Conservation (phyloP, 257 asterid species). For the Plantago elongata region DNA sequence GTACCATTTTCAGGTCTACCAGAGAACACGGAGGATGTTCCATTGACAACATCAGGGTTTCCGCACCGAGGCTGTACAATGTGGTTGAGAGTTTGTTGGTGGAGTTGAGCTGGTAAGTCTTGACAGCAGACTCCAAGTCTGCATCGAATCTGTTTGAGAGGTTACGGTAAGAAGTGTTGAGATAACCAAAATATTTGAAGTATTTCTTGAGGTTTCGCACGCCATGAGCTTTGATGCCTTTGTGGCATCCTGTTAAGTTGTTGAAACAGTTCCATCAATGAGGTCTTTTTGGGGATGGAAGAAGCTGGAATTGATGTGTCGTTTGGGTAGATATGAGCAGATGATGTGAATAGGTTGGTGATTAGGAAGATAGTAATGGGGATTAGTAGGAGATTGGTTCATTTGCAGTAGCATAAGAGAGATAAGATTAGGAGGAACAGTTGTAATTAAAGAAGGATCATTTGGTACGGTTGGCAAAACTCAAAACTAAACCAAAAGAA, state of each 20-base stretch:
- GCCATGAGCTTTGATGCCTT: conserved; percentile 44
- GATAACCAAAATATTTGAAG: conserved; percentile 63
- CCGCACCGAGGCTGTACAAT: conserved; percentile 71
- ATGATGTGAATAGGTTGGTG: too few species aligned
- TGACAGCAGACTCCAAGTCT: conserved; percentile 48
- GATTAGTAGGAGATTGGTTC: conserved; percentile 18
- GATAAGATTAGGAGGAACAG: too few species aligned
- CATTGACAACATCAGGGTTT: conserved; percentile 66
- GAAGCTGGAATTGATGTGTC: conserved; percentile 31
- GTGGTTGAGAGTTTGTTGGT: conserved; percentile 44
- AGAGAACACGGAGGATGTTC: conserved; percentile 46
- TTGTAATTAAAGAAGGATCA: too few species aligned
- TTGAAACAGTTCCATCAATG: conserved; percentile 69
- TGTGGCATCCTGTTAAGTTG: conserved; percentile 45
- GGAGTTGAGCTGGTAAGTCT: conserved; percentile 56
- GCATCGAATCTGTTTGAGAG: conserved; percentile 64
- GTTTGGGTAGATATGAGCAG: conserved; percentile 41
- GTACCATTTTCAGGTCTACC: conserved; percentile 18
- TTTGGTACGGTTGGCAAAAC: too few species aligned
- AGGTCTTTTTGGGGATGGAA: conserved; percentile 33
- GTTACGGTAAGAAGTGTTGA: conserved; percentile 26
- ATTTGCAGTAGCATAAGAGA: conserved; percentile 2
- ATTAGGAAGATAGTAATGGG: too few species aligned
- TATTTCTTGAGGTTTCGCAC: conserved; percentile 50
- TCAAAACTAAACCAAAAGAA: too few species aligned